Evolutionary conservation across 768 basidiomycete genomes (phyloP).

Genomic region (Boletus sensibilis): DNA sequence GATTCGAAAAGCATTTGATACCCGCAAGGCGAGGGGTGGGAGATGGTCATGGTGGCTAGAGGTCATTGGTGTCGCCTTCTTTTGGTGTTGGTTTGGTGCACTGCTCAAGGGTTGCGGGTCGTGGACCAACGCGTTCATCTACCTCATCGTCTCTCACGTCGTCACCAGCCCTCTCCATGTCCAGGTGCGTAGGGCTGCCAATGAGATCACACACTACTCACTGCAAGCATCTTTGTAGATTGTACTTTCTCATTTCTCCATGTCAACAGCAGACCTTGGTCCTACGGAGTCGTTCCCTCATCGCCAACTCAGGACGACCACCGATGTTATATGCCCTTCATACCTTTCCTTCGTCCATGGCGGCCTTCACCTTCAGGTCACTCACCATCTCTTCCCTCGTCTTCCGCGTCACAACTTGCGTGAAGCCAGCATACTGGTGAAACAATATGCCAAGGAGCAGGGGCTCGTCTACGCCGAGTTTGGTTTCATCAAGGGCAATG

Average conservation of each 20-base stretch:
- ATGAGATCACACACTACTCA: conserved; percentile 1
- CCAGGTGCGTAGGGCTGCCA: conserved; percentile 58
- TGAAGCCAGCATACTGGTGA: conserved; percentile 79
- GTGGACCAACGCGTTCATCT: conserved; percentile 67
- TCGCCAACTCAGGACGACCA: conserved; percentile 95
- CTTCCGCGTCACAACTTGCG: conserved; percentile 91
- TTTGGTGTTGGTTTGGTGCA: conserved; percentile 84
- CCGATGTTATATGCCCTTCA: conserved; percentile 87
- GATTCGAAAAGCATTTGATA: conserved; percentile 60
- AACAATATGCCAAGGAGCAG: conserved; percentile 83
- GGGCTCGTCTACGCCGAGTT: conserved; percentile 89
- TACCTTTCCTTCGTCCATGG: conserved; percentile 90
- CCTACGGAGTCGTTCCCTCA: conserved; percentile 89
- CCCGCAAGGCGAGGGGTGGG: conserved; percentile 62
- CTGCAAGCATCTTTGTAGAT: conserved; percentile 49
- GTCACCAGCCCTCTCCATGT: conserved; percentile 91
- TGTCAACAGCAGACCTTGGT: conserved; percentile 90
- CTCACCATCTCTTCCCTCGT: conserved; percentile 95
- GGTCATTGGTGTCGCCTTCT: conserved; percentile 70
- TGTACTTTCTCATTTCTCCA: conserved; percentile 95
- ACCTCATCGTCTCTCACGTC: conserved; percentile 81
- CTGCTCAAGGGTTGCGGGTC: conserved; percentile 70
- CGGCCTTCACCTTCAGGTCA: conserved; percentile 96
- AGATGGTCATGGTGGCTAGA: conserved; percentile 81
- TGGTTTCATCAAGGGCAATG: conserved; percentile 84